Base-by-base conservation (phyloP, 2,329 filamentous ascomycete species). In the Apiospora arundinis region DNA sequence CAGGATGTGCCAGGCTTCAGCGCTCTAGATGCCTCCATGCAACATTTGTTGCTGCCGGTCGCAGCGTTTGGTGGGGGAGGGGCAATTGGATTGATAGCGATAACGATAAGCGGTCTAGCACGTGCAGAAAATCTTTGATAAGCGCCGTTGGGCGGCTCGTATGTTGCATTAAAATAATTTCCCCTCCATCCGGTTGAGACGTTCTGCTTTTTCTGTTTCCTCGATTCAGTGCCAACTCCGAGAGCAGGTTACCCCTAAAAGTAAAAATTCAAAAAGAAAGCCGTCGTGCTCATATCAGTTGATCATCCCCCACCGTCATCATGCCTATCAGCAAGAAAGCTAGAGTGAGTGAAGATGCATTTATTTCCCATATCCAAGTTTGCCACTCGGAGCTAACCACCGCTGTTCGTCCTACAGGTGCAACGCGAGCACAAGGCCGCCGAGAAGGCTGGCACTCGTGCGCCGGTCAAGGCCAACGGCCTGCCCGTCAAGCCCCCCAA, bases 371-470 rank as follows among this genome's bases (percentile, higher is more conserved):
- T 25, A 0, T 45, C 60, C 60, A 63, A 63, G 4, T 49, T 49
- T 65, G 16, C 42, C 42, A 12, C 42, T 37, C 68, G 32, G 67
- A 67, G 73, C 69, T 25, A 72, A 68, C n/a, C 25, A 68, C n/a
- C 25, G 37, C n/a, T 23, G 37, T 9, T 46, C n/a, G 11, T 6
- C 77, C 42, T 4, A 45, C 42, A 88, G 83, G 82, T 87, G 75
- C 81, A 83, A 75, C 85, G 85, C 77, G 87, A 89, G 80, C 87
- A 89, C 81, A 86, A 88, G 77, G 86, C 84, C 74, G 87, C 84
- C 56, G 87, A 89, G 4, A 84, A 83, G 40, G 87, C 85, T 42
- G 87, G 87, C 72, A 89, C 87, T 70, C 84, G 87, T 68, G 82
- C 84, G 45, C 82, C 86, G 0, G 86, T 88, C 72, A 88, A 88